Conservation (phyloP, 306 rosid species). For the Nissolia schottii region DNA sequence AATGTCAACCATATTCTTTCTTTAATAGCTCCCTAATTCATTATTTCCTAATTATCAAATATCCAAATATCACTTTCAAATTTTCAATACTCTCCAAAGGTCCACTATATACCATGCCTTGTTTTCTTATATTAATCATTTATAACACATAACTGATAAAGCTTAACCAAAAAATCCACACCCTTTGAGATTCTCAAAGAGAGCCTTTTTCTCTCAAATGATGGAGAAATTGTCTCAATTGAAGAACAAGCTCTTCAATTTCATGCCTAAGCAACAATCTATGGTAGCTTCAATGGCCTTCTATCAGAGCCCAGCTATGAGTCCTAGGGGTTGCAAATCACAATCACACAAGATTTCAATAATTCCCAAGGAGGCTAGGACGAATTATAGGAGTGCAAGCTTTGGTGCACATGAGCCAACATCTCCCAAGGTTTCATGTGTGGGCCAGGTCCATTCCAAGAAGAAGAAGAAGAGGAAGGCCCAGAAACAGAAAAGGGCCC, state of each 20-base stretch:
- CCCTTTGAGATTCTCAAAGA: background rate
- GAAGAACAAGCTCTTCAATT: slow-evolving; percentile 18
- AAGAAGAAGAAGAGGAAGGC: slow-evolving; percentile 14
- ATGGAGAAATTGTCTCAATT: slow-evolving; percentile 31
- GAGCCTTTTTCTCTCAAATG: background rate
- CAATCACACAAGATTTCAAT: slow-evolving; percentile 7
- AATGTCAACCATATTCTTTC: slow-evolving; percentile 28
- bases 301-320: slow-evolving; percentile 29
- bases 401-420: slow-evolving; percentile 33
- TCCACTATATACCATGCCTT: background rate
- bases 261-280: slow-evolving; percentile 19
- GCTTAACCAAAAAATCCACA: background rate
- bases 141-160: background rate
- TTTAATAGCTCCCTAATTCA: background rate
- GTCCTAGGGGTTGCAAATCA: slow-evolving; percentile 11
- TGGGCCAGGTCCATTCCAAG: slow-evolving; percentile 44
- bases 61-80: background rate
- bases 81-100: background rate
- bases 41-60: background rate
- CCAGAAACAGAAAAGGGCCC: background rate
- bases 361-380: slow-evolving; percentile 37
- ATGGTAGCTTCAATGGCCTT: slow-evolving; percentile 18
- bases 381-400: slow-evolving; percentile 11
- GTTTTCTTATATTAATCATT: background rate
- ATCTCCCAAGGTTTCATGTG: slow-evolving; percentile 49